These are phyloP conservation scores for Wickerhamomyces chambardii DNA, from an alignment of 805 yeast genomes.

Conservation along the genomic window DNA sequence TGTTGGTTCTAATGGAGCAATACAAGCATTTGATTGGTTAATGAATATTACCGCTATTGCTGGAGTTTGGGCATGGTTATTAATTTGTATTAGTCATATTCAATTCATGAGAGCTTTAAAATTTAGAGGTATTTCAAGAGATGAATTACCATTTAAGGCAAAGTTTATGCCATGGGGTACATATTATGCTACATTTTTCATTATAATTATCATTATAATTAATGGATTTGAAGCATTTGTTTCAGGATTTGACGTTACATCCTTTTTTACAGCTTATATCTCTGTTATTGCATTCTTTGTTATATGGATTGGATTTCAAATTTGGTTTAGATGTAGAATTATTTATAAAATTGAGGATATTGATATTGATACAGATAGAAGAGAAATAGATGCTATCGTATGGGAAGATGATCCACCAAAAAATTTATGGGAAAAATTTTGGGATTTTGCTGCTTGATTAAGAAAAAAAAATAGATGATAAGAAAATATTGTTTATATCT, in stretches of 20 bases:
- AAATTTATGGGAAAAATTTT: constrained; percentile 45
- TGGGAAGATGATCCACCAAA: constrained; percentile 50
- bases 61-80: constrained; percentile 67
- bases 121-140: constrained; percentile 55
- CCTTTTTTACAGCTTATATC: constrained; percentile 64
- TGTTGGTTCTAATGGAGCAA: constrained; percentile 35
- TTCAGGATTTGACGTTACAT: constrained; percentile 35
- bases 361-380: constrained; percentile 62
- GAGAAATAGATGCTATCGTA: constrained; percentile 48
- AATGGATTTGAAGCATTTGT: constrained; percentile 70
- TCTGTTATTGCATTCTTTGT: constrained; percentile 54
- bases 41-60: constrained; percentile 71
- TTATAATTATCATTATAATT: constrained; percentile 49
- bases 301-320: constrained; percentile 46
- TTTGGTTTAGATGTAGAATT: constrained; percentile 37
- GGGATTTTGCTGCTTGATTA: constrained; percentile 30
- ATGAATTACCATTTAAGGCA: constrained; percentile 69
- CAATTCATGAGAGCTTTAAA: constrained; percentile 62
- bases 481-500: neutral
- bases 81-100: constrained; percentile 54
- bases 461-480: neutral
- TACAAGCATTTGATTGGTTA: constrained; percentile 61
- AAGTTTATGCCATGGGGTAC: constrained; percentile 59
- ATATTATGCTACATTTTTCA: constrained; percentile 48
- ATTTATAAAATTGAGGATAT: constrained; percentile 45